phyloP scores from a whole-genome alignment of 1,284 basidiomycete species.

The Neolentinus lepideus region DNA sequence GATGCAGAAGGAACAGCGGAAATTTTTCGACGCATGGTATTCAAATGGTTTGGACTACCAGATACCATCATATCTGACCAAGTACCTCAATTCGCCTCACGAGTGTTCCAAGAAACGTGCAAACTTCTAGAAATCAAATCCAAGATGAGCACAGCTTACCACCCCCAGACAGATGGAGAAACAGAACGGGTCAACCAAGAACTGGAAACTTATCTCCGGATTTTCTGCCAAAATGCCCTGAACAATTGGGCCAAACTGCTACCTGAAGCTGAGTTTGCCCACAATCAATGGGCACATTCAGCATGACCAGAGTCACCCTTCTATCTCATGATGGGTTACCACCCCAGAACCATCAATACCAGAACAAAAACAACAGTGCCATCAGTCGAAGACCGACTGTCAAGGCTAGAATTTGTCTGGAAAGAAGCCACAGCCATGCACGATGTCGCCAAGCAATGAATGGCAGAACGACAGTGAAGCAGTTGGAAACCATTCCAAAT shows the following conservation, averaged over 20 bases:
- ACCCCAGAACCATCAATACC: no score
- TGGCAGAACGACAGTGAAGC: no score
- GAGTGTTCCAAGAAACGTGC: constrained; percentile 1
- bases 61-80: constrained; percentile 18
- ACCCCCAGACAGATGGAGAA: constrained; percentile 38
- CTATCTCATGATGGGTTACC: no score
- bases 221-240: constrained; percentile 27
- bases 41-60: constrained; percentile 10
- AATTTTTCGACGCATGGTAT: constrained; percentile 13
- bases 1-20: constrained; percentile 5
- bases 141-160: constrained; percentile 17
- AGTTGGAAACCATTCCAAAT: no score
- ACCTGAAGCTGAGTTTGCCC: constrained; percentile 29
- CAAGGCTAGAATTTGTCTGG: no score
- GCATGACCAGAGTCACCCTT: no score
- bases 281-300: constrained; percentile 23
- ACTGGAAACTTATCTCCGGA: constrained; percentile 28
- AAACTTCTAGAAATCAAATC: background rate
- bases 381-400: no score
- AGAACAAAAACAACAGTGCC: no score
- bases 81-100: constrained; percentile 15
- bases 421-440: no score
- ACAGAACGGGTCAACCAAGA: constrained; percentile 34
- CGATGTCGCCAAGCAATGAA: no score
- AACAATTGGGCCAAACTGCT: constrained; percentile 28